Conservation (phyloP, 1,139 yeast species). For the Scheffersomyces insectosa region DNA sequence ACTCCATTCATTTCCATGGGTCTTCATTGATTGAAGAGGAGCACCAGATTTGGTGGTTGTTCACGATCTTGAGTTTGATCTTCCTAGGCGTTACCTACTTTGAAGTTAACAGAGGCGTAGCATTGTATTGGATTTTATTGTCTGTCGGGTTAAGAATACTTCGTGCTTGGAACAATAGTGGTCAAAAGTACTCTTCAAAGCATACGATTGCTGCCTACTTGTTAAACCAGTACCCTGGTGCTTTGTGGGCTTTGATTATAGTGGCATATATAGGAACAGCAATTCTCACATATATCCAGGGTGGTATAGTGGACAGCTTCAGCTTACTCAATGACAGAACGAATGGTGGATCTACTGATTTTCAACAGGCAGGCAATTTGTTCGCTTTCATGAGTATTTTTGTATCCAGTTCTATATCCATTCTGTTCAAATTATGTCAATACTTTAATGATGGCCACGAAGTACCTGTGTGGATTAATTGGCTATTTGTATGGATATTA, state of each 20-base stretch:
- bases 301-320: constrained; percentile 20
- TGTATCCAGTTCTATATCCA: constrained; percentile 38
- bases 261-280: constrained; percentile 37
- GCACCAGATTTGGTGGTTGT: constrained; percentile 95
- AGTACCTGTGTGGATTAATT: constrained; percentile 40
- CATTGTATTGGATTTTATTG: constrained; percentile 17
- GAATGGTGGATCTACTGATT: constrained; percentile 7
- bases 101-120: neutral
- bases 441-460: constrained; percentile 54
- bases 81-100: constrained; percentile 13
- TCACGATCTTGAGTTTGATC: constrained; percentile 34
- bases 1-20: constrained; percentile 71
- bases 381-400: constrained; percentile 42
- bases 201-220: constrained; percentile 50
- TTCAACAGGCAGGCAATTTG: constrained; percentile 24
- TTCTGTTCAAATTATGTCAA: constrained; percentile 61
- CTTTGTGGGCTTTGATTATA: constrained; percentile 53
- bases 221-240: constrained; percentile 22
- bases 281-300: constrained; percentile 28
- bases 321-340: constrained; percentile 5
- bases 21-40: constrained; percentile 96
- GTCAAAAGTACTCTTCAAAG: constrained; percentile 67
- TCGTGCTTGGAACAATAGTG: constrained; percentile 89
- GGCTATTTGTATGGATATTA: constrained; percentile 32
- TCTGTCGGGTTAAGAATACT: constrained; percentile 54